Percentiles rank a stretch among this genome's conserved stretches.
Conservation (phyloP, 108 stramenopile genomes). For the Pinguiococcus pyrenoidosus region DNA sequence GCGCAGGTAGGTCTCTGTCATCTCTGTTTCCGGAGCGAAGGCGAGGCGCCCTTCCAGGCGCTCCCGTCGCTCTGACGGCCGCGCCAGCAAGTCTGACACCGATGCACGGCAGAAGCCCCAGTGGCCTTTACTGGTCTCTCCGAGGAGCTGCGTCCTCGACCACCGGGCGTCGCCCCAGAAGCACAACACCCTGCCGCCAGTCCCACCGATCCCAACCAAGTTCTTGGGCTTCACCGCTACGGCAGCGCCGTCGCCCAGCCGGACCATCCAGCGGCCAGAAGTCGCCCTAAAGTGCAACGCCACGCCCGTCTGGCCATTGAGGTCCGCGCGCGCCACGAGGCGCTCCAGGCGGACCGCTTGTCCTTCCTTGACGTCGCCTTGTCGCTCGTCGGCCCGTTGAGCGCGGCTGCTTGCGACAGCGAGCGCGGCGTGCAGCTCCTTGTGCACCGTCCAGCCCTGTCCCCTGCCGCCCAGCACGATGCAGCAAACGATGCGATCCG, state of each 20-base stretch:
- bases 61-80: neutral
- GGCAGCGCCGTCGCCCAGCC: neutral
- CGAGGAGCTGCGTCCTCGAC: conserved; percentile 18
- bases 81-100: conserved; percentile 2
- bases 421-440: neutral
- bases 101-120: conserved; percentile 14
- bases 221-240: neutral
- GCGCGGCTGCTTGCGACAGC: neutral
- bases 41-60: conserved; percentile 10
- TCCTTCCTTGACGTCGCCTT: neutral
- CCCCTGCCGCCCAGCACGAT: conserved; percentile 11
- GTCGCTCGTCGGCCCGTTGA: neutral
- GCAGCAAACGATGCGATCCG: neutral
- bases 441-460: conserved; percentile 1
- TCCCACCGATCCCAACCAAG: neutral
- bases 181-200: conserved; percentile 1
- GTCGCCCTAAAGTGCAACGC: neutral
- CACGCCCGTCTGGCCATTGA: conserved; percentile 11
- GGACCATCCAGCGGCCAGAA: conserved; percentile 11
- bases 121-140: conserved; percentile 20
- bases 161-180: conserved; percentile 27
- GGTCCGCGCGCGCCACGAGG: neutral
- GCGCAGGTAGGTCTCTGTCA: no score
- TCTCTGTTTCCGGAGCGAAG: conserved; percentile 15
- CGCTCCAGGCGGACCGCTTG: conserved; percentile 1